Percentiles rank a stretch among this genome's conserved stretches.
Evolutionary conservation across 2,329 filamentous ascomycete species (phyloP).

Genomic region (Aspergillus sojae): DNA sequence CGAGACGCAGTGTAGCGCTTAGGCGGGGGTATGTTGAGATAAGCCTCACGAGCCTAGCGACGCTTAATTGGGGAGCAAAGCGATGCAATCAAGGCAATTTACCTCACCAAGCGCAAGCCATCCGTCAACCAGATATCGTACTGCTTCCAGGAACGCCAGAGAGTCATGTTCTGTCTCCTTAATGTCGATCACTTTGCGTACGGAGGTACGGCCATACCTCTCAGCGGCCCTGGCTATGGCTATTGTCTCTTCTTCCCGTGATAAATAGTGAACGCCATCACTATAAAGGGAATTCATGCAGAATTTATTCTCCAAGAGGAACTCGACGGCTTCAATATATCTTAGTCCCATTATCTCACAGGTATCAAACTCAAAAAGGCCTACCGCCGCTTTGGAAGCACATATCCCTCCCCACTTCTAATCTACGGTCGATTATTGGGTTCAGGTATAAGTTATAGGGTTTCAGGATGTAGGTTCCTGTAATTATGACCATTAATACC

Average conservation of each 20-base stretch:
- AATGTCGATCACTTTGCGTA: conserved; percentile 49
- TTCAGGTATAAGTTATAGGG: conserved; percentile 68
- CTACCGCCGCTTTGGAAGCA: conserved; percentile 58
- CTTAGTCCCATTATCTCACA: conserved; percentile 11
- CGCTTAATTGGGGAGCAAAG: conserved; percentile 4
- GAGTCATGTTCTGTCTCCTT: conserved; percentile 56
- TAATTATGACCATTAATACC: conserved; percentile 11
- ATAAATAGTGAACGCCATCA: conserved; percentile 64
- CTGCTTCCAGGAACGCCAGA: conserved; percentile 53
- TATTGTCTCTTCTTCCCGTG: conserved; percentile 57
- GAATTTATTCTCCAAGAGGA: conserved; percentile 62
- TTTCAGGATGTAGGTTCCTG: conserved; percentile 58
- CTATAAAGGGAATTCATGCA: conserved; percentile 59
- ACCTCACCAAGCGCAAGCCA: conserved; percentile 46
- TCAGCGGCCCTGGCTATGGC: conserved; percentile 50
- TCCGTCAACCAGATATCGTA: conserved; percentile 48
- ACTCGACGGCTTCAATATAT: conserved; percentile 55
- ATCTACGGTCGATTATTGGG: conserved; percentile 55
- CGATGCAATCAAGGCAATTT: background rate
- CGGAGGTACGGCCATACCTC: conserved; percentile 38
- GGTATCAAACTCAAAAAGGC: conserved; percentile 5
- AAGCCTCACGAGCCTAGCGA: conserved; percentile 32
- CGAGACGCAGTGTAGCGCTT: conserved; percentile 20
- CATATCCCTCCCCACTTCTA: conserved; percentile 64
- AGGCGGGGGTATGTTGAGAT: conserved; percentile 50